Evolutionary conservation across 2,329 filamentous ascomycete species (phyloP).

Genomic region (Phialophora verrucosa): DNA sequence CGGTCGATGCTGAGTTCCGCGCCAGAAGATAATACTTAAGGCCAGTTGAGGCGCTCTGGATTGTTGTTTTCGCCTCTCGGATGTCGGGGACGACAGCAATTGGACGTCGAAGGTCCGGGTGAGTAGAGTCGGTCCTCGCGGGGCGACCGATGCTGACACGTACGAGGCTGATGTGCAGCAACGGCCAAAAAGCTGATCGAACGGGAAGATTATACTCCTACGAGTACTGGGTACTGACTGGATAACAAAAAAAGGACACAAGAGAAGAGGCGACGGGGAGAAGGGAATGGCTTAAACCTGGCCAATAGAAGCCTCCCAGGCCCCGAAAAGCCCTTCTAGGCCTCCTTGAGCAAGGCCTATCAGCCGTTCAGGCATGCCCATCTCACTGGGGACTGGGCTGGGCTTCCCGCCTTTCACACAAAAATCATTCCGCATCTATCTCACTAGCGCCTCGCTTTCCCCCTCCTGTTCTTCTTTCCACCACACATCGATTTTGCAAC

Average conservation of each 20-base stretch:
- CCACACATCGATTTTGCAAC: conserved; percentile 5
- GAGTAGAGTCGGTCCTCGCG: background rate
- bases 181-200: background rate
- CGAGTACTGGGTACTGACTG: background rate
- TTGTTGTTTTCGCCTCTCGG: background rate
- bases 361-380: background rate
- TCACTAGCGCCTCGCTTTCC: background rate
- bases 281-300: background rate
- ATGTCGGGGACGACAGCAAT: conserved; percentile 9
- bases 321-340: background rate
- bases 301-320: background rate
- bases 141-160: background rate
- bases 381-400: background rate
- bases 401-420: background rate
- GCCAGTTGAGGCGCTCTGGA: background rate
- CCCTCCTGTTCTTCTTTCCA: conserved; percentile 6
- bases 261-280: background rate
- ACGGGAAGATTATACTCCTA: background rate
- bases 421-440: background rate
- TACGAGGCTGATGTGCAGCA: conserved; percentile 7
- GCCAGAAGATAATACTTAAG: background rate
- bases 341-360: background rate
- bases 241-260: background rate
- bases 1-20: background rate
- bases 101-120: background rate